Conservation (phyloP, 1,139 yeast species). For the Taphrina betulina region DNA sequence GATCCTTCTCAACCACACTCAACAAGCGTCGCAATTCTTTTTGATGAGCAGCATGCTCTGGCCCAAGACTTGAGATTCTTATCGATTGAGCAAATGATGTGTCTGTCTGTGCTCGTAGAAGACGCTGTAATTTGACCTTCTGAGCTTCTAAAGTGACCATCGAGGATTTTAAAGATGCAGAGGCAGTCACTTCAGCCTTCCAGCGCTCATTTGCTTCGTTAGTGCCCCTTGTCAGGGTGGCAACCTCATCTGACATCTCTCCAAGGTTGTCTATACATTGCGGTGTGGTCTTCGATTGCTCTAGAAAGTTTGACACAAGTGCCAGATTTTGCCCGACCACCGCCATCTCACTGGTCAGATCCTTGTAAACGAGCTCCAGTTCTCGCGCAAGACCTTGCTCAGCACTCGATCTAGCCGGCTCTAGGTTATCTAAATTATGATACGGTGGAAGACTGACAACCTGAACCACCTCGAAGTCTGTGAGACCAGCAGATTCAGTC, state of each 20-base stretch:
- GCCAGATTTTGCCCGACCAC: slow-evolving; percentile 16
- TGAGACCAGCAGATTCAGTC: too few relatives aligned
- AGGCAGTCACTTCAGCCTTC: not conserved
- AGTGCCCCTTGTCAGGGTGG: not conserved
- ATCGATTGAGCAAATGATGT: slow-evolving; percentile 6
- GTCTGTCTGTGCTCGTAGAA: slow-evolving; percentile 33
- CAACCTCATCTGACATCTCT: not conserved
- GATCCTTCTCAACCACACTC: slow-evolving; percentile 21
- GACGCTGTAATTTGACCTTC: slow-evolving; percentile 27
- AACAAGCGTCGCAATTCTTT: slow-evolving; percentile 18
- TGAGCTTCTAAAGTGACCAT: slow-evolving; percentile 33
- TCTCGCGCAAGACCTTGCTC: slow-evolving; percentile 8
- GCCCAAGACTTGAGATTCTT: slow-evolving; percentile 28
- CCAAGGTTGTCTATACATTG: not conserved
- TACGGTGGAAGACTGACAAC: too few relatives aligned
- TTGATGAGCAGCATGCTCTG: slow-evolving; percentile 34
- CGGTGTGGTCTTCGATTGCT: not conserved
- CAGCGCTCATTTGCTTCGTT: not conserved
- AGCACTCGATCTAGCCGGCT: not conserved
- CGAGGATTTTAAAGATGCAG: slow-evolving; percentile 3
- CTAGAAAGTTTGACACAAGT: not conserved
- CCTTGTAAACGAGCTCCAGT: slow-evolving; percentile 17
- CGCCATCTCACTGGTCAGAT: slow-evolving; percentile 5
- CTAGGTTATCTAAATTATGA: too few relatives aligned
- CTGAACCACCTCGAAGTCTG: too few relatives aligned